These are phyloP conservation scores for Cladobotryum mycophilum DNA, from an alignment of 2,329 filamentous ascomycete genomes.

Conservation along the genomic window DNA sequence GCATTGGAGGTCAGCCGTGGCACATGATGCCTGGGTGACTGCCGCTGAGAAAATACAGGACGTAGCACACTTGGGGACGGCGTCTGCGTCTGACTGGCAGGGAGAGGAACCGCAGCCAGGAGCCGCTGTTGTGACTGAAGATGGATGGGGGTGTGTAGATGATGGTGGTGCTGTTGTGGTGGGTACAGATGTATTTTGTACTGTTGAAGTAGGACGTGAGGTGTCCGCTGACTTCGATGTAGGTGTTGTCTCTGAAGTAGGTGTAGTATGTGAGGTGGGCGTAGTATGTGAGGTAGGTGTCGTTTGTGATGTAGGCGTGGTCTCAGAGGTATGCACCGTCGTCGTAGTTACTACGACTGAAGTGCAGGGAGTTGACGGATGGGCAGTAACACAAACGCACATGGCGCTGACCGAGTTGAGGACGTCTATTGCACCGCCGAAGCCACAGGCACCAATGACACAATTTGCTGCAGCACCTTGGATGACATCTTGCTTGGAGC, in stretches of 20 bases:
- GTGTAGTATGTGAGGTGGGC: too few species aligned
- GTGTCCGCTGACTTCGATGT: too few species aligned
- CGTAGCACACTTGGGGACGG: slow-evolving; percentile 13
- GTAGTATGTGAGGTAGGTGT: background rate
- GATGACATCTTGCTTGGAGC: slow-evolving; percentile 17
- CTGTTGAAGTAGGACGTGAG: too few species aligned
- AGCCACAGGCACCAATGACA: slow-evolving; percentile 17
- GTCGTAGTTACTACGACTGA: background rate
- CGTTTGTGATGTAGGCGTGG: slow-evolving; percentile 1
- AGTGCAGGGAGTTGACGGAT: slow-evolving; percentile 17
- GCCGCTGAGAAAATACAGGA: slow-evolving; percentile 16
- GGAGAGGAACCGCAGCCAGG: slow-evolving; percentile 5
- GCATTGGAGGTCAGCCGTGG: slow-evolving; percentile 13
- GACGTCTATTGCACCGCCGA: slow-evolving; percentile 11
- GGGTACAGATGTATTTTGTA: background rate
- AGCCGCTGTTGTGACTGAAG: background rate
- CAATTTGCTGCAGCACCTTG: slow-evolving; percentile 17
- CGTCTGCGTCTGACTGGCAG: slow-evolving; percentile 11
- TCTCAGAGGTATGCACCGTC: background rate
- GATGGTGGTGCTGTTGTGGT: background rate
- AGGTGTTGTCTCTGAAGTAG: too few species aligned
- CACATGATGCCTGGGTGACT: slow-evolving; percentile 8
- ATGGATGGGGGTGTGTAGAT: background rate
- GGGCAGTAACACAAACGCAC: slow-evolving; percentile 20
- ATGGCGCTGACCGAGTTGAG: slow-evolving; percentile 14